Conservation (phyloP, 176 grass and related monocot species). For the Canna indica region DNA sequence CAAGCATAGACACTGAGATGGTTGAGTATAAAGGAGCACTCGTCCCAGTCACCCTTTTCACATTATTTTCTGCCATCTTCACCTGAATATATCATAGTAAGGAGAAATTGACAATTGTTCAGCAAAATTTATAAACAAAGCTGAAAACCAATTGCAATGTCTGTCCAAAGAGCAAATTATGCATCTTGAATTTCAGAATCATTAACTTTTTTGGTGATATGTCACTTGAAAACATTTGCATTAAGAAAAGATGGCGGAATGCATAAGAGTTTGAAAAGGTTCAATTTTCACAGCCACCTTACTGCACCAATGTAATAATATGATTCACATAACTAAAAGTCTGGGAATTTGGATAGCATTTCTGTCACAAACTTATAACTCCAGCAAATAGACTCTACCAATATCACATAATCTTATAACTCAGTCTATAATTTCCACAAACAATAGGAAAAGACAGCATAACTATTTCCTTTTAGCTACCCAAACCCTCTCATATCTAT, state of each 20-base stretch:
- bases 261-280: no score
- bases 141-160: background rate
- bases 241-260: no score
- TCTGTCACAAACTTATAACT: background rate
- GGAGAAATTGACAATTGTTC: background rate
- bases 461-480: background rate
- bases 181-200: background rate
- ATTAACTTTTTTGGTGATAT: no score
- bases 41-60: slow-evolving; percentile 44
- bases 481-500: background rate
- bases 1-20: slow-evolving; percentile 27
- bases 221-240: no score
- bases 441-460: slow-evolving; percentile 5
- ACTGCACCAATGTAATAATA: no score
- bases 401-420: background rate
- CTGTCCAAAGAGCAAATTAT: background rate
- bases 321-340: no score
- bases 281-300: no score
- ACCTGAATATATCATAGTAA: slow-evolving; percentile 38
- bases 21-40: slow-evolving; percentile 19
- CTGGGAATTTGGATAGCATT: no score
- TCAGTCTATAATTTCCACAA: background rate
- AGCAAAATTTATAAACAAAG: background rate
- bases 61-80: slow-evolving; percentile 58
- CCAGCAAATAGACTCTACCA: background rate